Base-by-base conservation (phyloP, 805 yeast species). In the Candida xiaguanensis region DNA sequence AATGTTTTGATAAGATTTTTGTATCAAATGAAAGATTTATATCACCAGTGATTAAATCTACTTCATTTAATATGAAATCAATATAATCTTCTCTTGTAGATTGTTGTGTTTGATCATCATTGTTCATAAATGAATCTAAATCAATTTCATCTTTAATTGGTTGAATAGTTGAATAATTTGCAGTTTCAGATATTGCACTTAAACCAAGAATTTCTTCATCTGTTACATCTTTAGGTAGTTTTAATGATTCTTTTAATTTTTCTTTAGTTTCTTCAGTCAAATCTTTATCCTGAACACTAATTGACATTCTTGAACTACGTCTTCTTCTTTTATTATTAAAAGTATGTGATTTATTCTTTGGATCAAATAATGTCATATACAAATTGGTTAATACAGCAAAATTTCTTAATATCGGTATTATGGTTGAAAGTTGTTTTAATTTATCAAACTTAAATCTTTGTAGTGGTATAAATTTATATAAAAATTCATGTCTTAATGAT, bases 181-280 rank as follows among this genome's bases (percentile, higher is more conserved):
- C 49, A n/a, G 48, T 53, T 14, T 59, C 61, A 3, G 59, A 44
- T 2, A 59, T 48, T 2, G 65, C 57, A 48, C 50, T 61, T 32
- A 68, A 49, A 7, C 65, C 63, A 15, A 62, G 40, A 9, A 67
- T 51, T 44, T 68, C 71, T 37, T 65, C 71, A 39, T 65, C 67
- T 1, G 69, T 59, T 16, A 63, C 67, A 38, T 64, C 63, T 26
- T 54, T 52, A 3, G 70, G 46, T 17, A 68, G 46, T 38, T 61
- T 61, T 26, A 67, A 53, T 3, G 70, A 53, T 24, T 61, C 61
- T 32, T 58, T 59, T 28, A 68, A 49, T 36, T 52, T 64, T 34
- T 55, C 53, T 34, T 55, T 62, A 3, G 52, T 45, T 20, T 57
- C 61, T 17, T 44, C 48, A 5, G 48, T 46, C 17, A 51, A 34